phyloP scores from a whole-genome alignment of 345 rosid species.

The Odontarrhena argentea region DNA sequence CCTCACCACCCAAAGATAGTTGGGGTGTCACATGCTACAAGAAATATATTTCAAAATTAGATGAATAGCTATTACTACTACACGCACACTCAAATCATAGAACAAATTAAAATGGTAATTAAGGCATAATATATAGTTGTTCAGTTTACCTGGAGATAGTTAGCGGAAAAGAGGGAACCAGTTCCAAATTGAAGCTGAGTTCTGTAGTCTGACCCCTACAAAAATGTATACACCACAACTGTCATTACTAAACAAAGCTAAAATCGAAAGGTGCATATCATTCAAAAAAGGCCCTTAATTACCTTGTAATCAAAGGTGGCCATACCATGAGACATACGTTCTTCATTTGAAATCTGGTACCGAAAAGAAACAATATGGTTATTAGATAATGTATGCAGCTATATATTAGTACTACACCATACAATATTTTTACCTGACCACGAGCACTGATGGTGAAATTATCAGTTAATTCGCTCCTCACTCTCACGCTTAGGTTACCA shows the following conservation, averaged over 20 bases:
- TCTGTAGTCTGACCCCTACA: slow-evolving; percentile 81
- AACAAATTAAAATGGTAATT: background rate
- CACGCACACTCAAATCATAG: background rate
- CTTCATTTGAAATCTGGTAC: slow-evolving; percentile 69
- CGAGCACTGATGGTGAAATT: slow-evolving; percentile 66
- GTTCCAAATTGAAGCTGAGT: slow-evolving; percentile 71
- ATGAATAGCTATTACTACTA: background rate
- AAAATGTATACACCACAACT: background rate
- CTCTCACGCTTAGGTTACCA: slow-evolving; percentile 77
- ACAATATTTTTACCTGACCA: slow-evolving; percentile 58
- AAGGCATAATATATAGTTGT: background rate
- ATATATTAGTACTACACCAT: background rate
- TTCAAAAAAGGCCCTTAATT: background rate
- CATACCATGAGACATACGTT: slow-evolving; percentile 71
- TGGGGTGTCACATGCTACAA: slow-evolving; percentile 75
- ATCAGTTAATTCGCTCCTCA: slow-evolving; percentile 71
- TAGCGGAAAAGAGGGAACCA: slow-evolving; percentile 69
- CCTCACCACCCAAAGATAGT: slow-evolving; percentile 83
- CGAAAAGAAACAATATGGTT: slow-evolving; percentile 14
- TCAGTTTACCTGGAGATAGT: slow-evolving; percentile 75
- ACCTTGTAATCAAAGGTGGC: slow-evolving; percentile 83
- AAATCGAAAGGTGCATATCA: background rate
- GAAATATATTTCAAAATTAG: background rate
- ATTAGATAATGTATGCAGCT: background rate
- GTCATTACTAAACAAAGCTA: background rate